Base-by-base conservation (phyloP, 1,284 basidiomycete species). In the Anthracocystis setariae region DNA sequence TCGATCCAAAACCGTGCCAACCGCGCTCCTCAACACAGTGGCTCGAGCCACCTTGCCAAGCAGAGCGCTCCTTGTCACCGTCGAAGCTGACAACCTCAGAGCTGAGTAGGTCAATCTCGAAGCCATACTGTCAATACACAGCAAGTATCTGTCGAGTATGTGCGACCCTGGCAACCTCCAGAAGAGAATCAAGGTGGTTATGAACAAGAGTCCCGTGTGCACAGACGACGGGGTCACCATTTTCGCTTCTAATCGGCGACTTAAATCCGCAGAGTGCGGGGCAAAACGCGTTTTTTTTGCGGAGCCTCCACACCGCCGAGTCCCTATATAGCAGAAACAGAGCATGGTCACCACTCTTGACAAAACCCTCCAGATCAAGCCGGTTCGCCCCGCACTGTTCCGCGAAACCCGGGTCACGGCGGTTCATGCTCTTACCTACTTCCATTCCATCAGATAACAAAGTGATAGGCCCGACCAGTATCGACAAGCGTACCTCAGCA, bases 101-200 rank as follows among this genome's bases (percentile, higher is more conserved):
- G 49, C 12, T 15, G 24, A 8, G 10, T 18, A 35, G 2, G 29
- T 45, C 17, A 54, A 48, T 27, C 33, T 48, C 32, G 61, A 25
- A 5, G 49, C 33, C 0, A 52, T 48, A 35, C 20, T 44, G n/a
- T 38, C 17, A 23, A 27, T 17, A 29, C 7, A 29, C 5, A 29
- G 29, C 12, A 12, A 12, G 29, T 7, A 12, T 7, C 29, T 29
- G 29, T 12, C 29, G 5, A 7, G 12, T 29, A 5, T 29, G 29
- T 5, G 12, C 12, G 29, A 29, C 12, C 12, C 29, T n/a, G 29
- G 12, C 29, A 29, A 29, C 29, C 12, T 29, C 7, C 7, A 29
- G 12, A 29, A 5, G 12, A 12, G 12, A 29, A 5, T 5, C 5
- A 29, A 29, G 29, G 29, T 29, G 12, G 29, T 29, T 29, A 12